phyloP scores from a whole-genome alignment of 306 rosid genomes.

The Cercis canadensis region DNA sequence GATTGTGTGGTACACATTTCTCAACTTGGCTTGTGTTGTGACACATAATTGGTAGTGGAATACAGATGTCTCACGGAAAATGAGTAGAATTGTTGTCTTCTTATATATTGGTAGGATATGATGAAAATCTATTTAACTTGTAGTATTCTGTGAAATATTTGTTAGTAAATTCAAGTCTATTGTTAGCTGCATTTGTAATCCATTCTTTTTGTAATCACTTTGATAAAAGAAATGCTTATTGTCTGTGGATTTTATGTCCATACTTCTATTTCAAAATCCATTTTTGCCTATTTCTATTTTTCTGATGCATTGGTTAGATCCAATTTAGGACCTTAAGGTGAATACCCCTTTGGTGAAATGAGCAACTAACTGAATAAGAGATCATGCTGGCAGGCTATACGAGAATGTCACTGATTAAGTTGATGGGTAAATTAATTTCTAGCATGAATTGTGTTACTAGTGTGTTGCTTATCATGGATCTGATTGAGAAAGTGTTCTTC shows the following conservation, averaged over 20 bases:
- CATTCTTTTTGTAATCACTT: too few species aligned
- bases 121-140: not conserved
- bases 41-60: too few species aligned
- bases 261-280: too few species aligned
- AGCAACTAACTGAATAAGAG: not conserved
- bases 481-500: constrained; percentile 3
- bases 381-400: not conserved
- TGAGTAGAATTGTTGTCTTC: constrained; percentile 6
- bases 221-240: too few species aligned
- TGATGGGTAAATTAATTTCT: constrained; percentile 6
- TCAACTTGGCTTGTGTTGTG: too few species aligned
- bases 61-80: not conserved
- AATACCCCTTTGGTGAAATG: constrained; percentile 10
- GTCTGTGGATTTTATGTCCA: too few species aligned
- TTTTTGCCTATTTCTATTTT: too few species aligned
- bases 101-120: not conserved
- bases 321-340: constrained; percentile 11
- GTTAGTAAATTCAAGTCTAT: constrained; percentile 6
- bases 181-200: too few species aligned
- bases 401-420: constrained; percentile 6
- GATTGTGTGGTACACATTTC: not conserved
- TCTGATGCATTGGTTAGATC: too few species aligned
- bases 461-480: constrained; percentile 22
- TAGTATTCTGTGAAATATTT: too few species aligned
- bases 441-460: not conserved